Base-by-base conservation (phyloP, 305 asterid genomes). In the Withania somnifera region DNA sequence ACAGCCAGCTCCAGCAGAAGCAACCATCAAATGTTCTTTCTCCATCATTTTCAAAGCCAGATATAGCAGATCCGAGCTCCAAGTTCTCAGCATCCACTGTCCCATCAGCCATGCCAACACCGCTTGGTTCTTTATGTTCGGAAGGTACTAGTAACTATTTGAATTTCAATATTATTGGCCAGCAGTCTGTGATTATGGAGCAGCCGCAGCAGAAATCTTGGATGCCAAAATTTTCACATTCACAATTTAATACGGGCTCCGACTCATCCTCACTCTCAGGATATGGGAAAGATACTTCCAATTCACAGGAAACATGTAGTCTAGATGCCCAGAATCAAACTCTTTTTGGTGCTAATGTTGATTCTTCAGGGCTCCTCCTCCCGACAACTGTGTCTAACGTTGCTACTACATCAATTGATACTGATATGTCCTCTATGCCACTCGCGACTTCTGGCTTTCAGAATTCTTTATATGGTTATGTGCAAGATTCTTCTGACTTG, bases 401-500 rank as follows among this genome's bases (percentile, higher is more conserved):
- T 34, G 91, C 81, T 52, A 86, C 91, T 68, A 83, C 97, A 78
- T 86, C 95, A 45, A 90, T 78, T 76, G 94, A 90, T 76, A 86
- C 91, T 66, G 93, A 90, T 77, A 82, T 92, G 89, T 86, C 97
- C 68, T 82, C 94, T 40, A 83, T 88, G 90, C 92, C 90, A 17
- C 69, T 92, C 54, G 94, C 89, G 63, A 83, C 92, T 78, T 90
- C 97, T 58, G 95, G 94, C 32, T 92, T 86, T 86, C 95, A 88
- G 89, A 89, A 83, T 86, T 82, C 94, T 81, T 88, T 89, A 11
- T 93, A 90, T 82, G 92, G 95, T 71, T 91, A 85, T 68, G 87
- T 83, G 84, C 98, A 88, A 52, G 97, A 93, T 89, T 87, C 98
- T 75, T 82, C 98, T 1, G 97, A 95, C 77, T 81, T 94, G 84